Evolutionary conservation across 148 eudicot genomes (phyloP).

Genomic region (Drosera capensis): DNA sequence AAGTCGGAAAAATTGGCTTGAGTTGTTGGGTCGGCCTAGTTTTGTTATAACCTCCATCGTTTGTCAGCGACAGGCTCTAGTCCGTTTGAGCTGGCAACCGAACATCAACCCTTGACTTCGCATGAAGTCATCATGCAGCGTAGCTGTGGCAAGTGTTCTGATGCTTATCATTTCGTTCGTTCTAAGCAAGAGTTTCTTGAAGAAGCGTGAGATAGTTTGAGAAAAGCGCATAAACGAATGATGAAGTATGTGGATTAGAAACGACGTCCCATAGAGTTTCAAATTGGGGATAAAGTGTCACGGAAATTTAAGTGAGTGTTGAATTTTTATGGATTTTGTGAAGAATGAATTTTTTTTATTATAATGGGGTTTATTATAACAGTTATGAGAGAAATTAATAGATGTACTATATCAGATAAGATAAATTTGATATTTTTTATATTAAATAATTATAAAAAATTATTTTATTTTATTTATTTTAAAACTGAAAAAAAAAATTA

Average conservation of each 20-base stretch:
- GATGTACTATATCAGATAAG: no score
- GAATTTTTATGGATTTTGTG: no score
- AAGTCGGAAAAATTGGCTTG: background rate
- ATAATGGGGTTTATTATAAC: no score
- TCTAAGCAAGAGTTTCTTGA: background rate
- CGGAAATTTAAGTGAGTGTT: background rate
- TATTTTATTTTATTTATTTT: no score
- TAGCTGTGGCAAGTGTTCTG: background rate
- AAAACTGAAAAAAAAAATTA: no score
- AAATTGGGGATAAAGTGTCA: background rate
- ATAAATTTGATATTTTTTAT: no score
- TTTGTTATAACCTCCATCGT: background rate
- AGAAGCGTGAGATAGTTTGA: background rate
- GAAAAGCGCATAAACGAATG: background rate
- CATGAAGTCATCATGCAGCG: background rate
- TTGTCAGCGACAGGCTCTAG: background rate
- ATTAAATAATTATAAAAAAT: no score
- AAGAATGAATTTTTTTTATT: no score
- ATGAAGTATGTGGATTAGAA: background rate
- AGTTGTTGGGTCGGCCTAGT: background rate
- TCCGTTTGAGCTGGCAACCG: background rate
- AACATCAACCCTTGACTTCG: background rate
- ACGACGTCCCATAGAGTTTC: background rate
- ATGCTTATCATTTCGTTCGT: background rate
- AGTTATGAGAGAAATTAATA: no score